Base-by-base conservation (phyloP, 345 rosid species). In the Punica granatum region DNA sequence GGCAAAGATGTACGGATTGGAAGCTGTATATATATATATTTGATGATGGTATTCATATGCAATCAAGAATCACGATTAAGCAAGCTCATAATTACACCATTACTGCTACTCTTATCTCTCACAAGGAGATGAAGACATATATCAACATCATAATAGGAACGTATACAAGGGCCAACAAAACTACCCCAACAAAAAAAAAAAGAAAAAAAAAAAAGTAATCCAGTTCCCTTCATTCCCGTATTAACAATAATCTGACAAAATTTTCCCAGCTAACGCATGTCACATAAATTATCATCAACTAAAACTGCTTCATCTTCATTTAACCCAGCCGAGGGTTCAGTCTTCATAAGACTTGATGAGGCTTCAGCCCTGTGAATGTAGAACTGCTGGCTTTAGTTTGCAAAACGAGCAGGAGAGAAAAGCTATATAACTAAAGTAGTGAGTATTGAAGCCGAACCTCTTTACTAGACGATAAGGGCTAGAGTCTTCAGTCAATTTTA, bases 381-480 rank as follows among this genome's bases (percentile, higher is more conserved):
- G 32, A 9, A 30, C 7, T 15, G 32, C n/a, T 34, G 30, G 6
- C 44, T 62, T 56, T 36, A 39, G 43, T 35, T n/a, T 62, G 44
- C 3, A 21, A 36, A n/a, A 62, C 5, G 19, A 34, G 3, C 43
- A 35, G 7, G 14, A 36, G 18, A 0, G 62, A 32, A 16, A 35
- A 35, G 16, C n/a, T n/a, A n/a, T n/a, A n/a, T n/a, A n/a, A 19
- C 25, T 19, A 31, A 10, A 34, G 26, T 19, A 35, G 65, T 2
- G 18, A 2, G 16, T 19, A 3, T 62, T 35, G 44, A 62, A 62
- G 28, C 19, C 26, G 19, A 34, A 62, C 65, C 65, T 62, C 44
- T 36, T 62, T 26, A 19, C 65, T 62, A 62, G 65, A 12, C 16
- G 65, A 35, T 62, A 34, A 9, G 65, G 65, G n/a, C 35, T 62